Evolutionary conservation across 1,284 basidiomycete genomes (phyloP).

Genomic region (Volvariella surrecta): DNA sequence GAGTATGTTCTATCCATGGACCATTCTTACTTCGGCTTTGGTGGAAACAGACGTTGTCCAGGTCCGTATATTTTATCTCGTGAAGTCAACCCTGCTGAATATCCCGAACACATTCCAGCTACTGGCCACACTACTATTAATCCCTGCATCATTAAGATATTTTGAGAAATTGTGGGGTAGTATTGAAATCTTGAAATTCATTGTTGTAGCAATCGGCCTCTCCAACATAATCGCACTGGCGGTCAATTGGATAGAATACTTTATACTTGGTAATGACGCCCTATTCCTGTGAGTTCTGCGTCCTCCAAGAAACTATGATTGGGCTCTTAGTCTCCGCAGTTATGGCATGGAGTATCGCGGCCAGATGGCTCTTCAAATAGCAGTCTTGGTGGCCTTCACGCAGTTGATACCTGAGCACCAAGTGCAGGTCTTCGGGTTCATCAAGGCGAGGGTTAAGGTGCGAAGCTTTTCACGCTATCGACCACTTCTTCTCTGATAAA

Average conservation of each 20-base stretch:
- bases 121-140: slow-evolving; percentile 64
- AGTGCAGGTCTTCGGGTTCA: slow-evolving; percentile 82
- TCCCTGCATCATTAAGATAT: slow-evolving; percentile 83
- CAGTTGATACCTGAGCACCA: slow-evolving; percentile 98
- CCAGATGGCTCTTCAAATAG: slow-evolving; percentile 86
- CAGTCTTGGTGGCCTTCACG: slow-evolving; percentile 91
- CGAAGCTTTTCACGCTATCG: slow-evolving; percentile 8
- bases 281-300: slow-evolving; percentile 60
- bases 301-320: slow-evolving; percentile 5
- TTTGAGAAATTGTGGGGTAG: slow-evolving; percentile 92
- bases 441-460: slow-evolving; percentile 89
- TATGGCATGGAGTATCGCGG: slow-evolving; percentile 89
- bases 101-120: slow-evolving; percentile 42
- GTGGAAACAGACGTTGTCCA: slow-evolving; percentile 83
- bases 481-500: not conserved
- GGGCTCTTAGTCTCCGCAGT: slow-evolving; percentile 29
- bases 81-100: slow-evolving; percentile 8
- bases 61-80: slow-evolving; percentile 37
- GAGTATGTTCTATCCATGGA: slow-evolving; percentile 89
- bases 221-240: slow-evolving; percentile 85
- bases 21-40: slow-evolving; percentile 78
- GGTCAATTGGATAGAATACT: slow-evolving; percentile 76
- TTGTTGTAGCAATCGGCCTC: slow-evolving; percentile 67
- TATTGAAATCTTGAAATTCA: slow-evolving; percentile 82
- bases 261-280: slow-evolving; percentile 54